Evolutionary conservation across 2,329 filamentous ascomycete genomes (phyloP), one percentile per base, ranked within the genome.

Genomic region (Stylonectria norvegica): DNA sequence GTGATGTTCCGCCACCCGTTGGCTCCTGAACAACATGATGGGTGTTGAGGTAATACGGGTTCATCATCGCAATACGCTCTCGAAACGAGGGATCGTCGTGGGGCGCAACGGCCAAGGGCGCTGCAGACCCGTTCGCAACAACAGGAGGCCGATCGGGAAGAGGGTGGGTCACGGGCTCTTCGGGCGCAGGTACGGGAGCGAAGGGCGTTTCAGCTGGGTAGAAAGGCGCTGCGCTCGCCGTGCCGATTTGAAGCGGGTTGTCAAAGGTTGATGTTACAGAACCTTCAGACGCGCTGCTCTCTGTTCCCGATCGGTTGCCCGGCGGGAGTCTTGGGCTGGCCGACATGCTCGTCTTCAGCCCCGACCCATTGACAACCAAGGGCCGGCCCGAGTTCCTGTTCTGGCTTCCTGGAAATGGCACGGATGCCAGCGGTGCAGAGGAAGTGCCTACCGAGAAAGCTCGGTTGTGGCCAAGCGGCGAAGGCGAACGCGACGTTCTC

Each of bases 401-500:
- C 31, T 62, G 65, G 32, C 42, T 49, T 11, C 61, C 60, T 1
- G 65, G 45, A 32, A 71, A 69, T 1, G 69, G 59, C 0, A 61
- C 60, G 3, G 68, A 63, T 20, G 52, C 29, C n/a, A 69, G 50
- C 2, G 71, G 63, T 1, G 67, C 60, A 1, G 69, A 65, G 28
- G 62, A 62, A 16, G 62, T 67, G 4, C 65, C 68, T 0, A 63
- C 52, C 0, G 72, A 71, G 20, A 68, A 66, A 2, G 68, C 66
- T 34, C 73, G 68, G 30, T 63, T 59, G 42, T 77, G 75, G 4
- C 75, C 72, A 2, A 76, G 59, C 1, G 77, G 76, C 4, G 77
- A 81, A 10, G 75, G 76, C 5, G 77, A 80, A 11, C 75, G 68
- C 2, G 76, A 79, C 2, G 70, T 70, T 25, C 73, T 67, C 49